phyloP scores from a whole-genome alignment of 2,329 filamentous ascomycete species.

The Botryotinia globosa region DNA sequence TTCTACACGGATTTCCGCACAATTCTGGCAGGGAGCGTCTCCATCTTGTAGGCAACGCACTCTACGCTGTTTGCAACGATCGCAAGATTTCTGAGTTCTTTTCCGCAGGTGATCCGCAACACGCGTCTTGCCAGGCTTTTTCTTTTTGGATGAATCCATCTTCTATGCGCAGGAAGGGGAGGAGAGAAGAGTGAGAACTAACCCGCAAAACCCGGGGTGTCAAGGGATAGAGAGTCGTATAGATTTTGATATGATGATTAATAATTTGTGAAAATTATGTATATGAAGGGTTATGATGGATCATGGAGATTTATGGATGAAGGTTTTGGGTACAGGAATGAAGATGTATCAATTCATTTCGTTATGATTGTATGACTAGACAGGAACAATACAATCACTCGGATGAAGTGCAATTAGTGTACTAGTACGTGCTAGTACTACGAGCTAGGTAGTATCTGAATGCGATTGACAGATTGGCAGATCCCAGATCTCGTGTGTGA shows the following conservation, averaged over 20 bases:
- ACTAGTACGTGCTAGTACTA: background rate
- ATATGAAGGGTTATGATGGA: background rate
- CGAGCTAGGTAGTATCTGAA: background rate
- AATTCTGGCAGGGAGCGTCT: slow-evolving; percentile 41
- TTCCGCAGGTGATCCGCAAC: slow-evolving; percentile 40
- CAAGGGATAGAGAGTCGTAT: background rate
- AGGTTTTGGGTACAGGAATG: background rate
- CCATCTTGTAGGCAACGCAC: slow-evolving; percentile 40
- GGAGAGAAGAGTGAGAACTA: background rate
- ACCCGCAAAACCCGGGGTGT: background rate
- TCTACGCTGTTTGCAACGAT: slow-evolving; percentile 41
- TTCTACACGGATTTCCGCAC: slow-evolving; percentile 40
- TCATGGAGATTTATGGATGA: background rate
- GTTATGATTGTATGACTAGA: background rate
- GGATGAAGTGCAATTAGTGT: background rate
- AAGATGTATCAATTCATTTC: background rate
- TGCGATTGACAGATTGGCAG: background rate
- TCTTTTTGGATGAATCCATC: slow-evolving; percentile 18
- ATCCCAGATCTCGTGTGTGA: background rate
- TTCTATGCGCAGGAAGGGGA: slow-evolving; percentile 21
- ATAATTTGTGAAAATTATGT: background rate
- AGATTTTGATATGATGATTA: background rate
- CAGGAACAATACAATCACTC: background rate
- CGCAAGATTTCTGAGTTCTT: slow-evolving; percentile 40
- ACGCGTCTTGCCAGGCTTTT: slow-evolving; percentile 38